These are phyloP conservation scores for Priceomyces castillae DNA, from an alignment of 805 yeast genomes.

Conservation along the genomic window DNA sequence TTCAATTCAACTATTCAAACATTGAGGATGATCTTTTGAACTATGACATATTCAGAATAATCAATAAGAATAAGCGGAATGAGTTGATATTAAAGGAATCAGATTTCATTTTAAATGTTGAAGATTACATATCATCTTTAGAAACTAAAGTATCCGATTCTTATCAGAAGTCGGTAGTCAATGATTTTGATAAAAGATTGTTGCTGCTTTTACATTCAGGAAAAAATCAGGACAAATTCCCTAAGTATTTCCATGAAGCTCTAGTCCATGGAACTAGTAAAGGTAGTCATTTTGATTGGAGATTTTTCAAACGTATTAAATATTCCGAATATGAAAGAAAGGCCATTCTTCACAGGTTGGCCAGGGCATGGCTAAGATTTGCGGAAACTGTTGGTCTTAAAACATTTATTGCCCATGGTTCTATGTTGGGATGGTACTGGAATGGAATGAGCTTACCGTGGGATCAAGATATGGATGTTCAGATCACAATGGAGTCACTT, in stretches of 20 bases:
- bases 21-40: slow-evolving; percentile 1
- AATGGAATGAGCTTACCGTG: slow-evolving; percentile 60
- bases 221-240: slow-evolving; percentile 4
- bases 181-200: slow-evolving; percentile 6
- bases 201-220: background rate
- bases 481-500: slow-evolving; percentile 49
- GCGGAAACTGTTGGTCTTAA: slow-evolving; percentile 41
- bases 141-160: slow-evolving; percentile 1
- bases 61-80: background rate
- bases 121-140: background rate
- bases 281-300: slow-evolving; percentile 36
- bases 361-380: slow-evolving; percentile 52
- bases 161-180: background rate
- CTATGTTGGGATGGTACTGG: slow-evolving; percentile 60
- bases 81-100: slow-evolving; percentile 5
- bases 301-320: slow-evolving; percentile 28
- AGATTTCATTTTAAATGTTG: slow-evolving; percentile 24
- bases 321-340: slow-evolving; percentile 32
- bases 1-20: background rate
- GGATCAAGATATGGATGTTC: slow-evolving; percentile 64
- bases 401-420: slow-evolving; percentile 64
- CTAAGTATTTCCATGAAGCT: slow-evolving; percentile 45
- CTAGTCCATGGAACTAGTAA: slow-evolving; percentile 14
- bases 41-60: slow-evolving; percentile 5
- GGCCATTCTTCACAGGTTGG: slow-evolving; percentile 43